A percentile compares a stretch with the other conserved stretches of the same genome.
Evolutionary conservation across 139 green algal genomes (phyloP).

Genomic region (Pleodorina starrii): DNA sequence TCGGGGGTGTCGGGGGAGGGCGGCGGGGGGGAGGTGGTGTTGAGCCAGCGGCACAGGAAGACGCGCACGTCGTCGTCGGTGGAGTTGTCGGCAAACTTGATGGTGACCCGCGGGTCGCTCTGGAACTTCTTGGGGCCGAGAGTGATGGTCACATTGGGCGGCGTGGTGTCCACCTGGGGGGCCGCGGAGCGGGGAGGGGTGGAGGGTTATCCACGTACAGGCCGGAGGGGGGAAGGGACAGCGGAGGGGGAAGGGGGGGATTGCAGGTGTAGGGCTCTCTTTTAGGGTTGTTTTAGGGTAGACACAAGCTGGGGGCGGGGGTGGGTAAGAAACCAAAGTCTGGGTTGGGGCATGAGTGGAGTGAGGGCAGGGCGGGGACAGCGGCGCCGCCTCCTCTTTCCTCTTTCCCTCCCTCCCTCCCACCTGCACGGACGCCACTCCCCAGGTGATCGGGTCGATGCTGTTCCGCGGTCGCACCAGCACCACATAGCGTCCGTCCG

Average conservation of each 20-base stretch:
- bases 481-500: conserved; percentile 14
- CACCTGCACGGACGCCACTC: not conserved
- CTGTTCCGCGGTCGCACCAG: not conserved
- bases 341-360: no score
- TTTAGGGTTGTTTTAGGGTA: no score
- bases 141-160: conserved; percentile 29
- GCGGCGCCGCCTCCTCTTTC: no score
- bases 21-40: no score
- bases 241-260: no score
- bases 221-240: not conserved
- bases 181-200: not conserved
- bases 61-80: conserved; percentile 23
- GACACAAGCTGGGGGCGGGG: no score
- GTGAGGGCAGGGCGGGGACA: no score
- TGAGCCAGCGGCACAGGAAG: conserved; percentile 45
- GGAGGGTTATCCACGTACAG: not conserved
- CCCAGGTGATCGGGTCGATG: conserved; percentile 14
- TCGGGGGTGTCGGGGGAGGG: conserved; percentile 7
- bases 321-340: no score
- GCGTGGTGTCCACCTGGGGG: conserved; percentile 43
- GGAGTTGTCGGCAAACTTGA: not conserved
- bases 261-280: no score
- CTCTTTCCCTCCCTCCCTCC: no score
- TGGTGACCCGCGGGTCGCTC: not conserved
- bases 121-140: not conserved